Evolutionary conservation across 345 rosid species (phyloP).

Genomic region (Limnanthes douglasii): DNA sequence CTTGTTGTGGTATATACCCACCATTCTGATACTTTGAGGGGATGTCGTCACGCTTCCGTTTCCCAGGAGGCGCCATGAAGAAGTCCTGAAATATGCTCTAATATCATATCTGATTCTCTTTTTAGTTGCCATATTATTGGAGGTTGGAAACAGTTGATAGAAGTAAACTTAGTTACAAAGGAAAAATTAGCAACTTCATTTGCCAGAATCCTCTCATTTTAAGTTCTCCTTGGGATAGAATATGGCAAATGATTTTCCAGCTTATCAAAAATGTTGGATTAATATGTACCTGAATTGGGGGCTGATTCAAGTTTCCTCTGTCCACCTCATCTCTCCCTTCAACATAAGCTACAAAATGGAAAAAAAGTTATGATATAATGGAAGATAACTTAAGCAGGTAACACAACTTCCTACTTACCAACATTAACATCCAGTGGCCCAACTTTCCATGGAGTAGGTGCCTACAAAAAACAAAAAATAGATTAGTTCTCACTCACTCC

Average conservation of each 20-base stretch:
- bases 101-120: slow-evolving; percentile 1
- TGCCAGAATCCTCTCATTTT: too few species aligned
- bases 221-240: too few species aligned
- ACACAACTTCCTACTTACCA: slow-evolving; percentile 54
- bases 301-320: slow-evolving; percentile 56
- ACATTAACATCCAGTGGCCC: slow-evolving; percentile 82
- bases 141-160: too few species aligned
- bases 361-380: slow-evolving; percentile 6
- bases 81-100: slow-evolving; percentile 53
- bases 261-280: too few species aligned
- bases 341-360: slow-evolving; percentile 53
- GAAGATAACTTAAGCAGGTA: too few species aligned
- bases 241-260: too few species aligned
- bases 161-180: slow-evolving; percentile 4
- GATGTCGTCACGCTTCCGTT: slow-evolving; percentile 88
- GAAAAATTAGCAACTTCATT: too few species aligned
- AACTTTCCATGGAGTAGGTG: slow-evolving; percentile 92
- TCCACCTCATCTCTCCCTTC: slow-evolving; percentile 89
- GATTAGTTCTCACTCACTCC: too few species aligned
- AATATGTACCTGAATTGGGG: slow-evolving; percentile 60
- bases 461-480: too few species aligned
- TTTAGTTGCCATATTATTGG: too few species aligned
- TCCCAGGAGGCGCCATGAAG: slow-evolving; percentile 63
- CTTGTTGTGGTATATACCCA: slow-evolving; percentile 89
- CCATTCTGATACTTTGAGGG: slow-evolving; percentile 57